These are phyloP conservation scores for Ilyonectria robusta DNA, from an alignment of 2,329 filamentous ascomycete species.

Conservation along the genomic window DNA sequence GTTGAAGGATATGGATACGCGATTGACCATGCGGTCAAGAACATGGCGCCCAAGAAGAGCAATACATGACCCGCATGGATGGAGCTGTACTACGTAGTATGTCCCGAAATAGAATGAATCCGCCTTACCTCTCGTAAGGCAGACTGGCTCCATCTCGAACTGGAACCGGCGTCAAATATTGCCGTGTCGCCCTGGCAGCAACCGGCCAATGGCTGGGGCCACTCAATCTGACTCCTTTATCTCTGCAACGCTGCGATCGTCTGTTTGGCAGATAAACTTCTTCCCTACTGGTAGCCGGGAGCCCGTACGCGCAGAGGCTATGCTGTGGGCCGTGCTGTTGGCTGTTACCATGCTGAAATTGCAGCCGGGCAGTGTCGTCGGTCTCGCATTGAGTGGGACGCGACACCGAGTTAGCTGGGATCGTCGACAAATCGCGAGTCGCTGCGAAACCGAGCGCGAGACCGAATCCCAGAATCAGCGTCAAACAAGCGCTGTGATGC, in stretches of 20 bases:
- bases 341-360: background rate
- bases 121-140: background rate
- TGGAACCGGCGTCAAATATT: background rate
- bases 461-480: conserved; percentile 10
- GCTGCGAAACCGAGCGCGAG: conserved; percentile 25
- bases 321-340: background rate
- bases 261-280: background rate
- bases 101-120: background rate
- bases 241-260: background rate
- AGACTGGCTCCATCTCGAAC: background rate
- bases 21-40: conserved; percentile 22
- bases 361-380: conserved; percentile 20
- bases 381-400: conserved; percentile 18
- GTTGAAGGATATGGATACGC: conserved; percentile 24
- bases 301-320: background rate
- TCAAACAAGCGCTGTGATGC: background rate
- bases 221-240: background rate
- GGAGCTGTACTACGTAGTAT: background rate
- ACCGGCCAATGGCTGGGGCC: background rate
- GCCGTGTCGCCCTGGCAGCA: background rate
- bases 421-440: conserved; percentile 6
- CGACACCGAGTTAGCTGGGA: background rate
- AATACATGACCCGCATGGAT: background rate
- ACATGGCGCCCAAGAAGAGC: conserved; percentile 25
- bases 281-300: background rate